phyloP scores from a whole-genome alignment of 225 moss, liverwort and hornwort species.

The Antitrichia curtipendula region DNA sequence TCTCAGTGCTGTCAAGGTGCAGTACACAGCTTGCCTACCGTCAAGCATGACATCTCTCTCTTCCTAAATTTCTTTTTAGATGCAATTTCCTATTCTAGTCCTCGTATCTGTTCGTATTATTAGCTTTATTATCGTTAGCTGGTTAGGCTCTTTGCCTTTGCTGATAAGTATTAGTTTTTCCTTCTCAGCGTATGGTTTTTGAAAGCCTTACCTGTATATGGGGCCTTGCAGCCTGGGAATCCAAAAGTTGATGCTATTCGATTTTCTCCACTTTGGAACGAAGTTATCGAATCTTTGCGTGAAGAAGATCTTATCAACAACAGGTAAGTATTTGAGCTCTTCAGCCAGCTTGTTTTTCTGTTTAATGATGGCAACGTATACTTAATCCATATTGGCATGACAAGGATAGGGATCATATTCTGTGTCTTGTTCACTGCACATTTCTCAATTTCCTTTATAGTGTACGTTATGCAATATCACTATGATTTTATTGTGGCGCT shows the following conservation, averaged over 20 bases:
- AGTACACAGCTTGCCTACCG: neutral
- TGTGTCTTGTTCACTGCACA: neutral
- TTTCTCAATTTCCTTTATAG: neutral
- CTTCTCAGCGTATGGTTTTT: neutral
- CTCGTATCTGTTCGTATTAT: neutral
- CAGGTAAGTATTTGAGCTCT: slow-evolving; percentile 22
- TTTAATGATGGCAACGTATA: neutral
- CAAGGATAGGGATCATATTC: neutral
- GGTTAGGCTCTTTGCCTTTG: neutral
- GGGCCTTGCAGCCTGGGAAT: slow-evolving; percentile 33
- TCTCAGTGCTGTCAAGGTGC: slow-evolving; percentile 34
- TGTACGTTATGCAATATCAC: neutral
- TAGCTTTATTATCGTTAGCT: neutral
- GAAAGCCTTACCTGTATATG: neutral
- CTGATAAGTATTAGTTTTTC: neutral
- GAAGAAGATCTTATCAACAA: slow-evolving; percentile 91
- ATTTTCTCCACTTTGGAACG: slow-evolving; percentile 95
- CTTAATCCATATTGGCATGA: neutral
- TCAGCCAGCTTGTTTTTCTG: neutral
- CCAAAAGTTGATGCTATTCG: slow-evolving; percentile 68
- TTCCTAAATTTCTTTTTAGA: neutral
- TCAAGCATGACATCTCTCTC: neutral
- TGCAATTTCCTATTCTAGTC: neutral
- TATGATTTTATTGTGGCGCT: neutral
- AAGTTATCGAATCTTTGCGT: slow-evolving; percentile 57